These are phyloP conservation scores for Lentinula lateritia DNA, from an alignment of 768 basidiomycete genomes.

Conservation along the genomic window DNA sequence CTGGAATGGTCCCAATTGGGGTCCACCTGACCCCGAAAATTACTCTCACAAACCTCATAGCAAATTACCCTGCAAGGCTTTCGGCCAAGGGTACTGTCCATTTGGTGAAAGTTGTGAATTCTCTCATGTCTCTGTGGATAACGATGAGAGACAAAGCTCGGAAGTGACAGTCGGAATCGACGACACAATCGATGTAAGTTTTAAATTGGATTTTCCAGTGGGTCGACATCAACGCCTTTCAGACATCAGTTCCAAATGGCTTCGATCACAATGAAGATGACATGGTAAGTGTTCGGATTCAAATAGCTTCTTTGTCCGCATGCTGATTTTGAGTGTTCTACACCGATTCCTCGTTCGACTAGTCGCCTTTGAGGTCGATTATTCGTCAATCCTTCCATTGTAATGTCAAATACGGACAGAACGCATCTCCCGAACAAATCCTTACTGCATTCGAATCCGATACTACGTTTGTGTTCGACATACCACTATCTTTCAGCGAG, in stretches of 20 bases:
- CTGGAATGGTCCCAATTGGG: neutral
- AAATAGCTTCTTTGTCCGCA: too few relatives aligned
- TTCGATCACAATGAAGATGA: neutral
- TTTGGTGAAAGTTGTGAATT: conserved; percentile 23
- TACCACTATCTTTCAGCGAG: neutral
- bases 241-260: neutral
- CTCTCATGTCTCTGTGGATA: conserved; percentile 20
- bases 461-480: neutral
- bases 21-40: neutral
- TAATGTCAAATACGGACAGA: conserved; percentile 3
- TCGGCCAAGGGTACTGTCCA: conserved; percentile 29
- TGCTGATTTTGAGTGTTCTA: neutral
- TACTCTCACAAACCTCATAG: neutral
- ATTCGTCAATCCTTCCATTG: conserved; percentile 3
- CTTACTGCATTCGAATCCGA: conserved; percentile 9
- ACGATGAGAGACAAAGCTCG: neutral
- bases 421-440: conserved; percentile 6
- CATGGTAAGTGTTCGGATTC: neutral
- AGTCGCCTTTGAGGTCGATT: neutral
- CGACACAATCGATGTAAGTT: conserved; percentile 6
- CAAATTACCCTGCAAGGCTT: conserved; percentile 24
- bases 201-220: conserved; percentile 11
- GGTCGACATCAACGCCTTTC: conserved; percentile 6
- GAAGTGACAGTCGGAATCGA: neutral
- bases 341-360: neutral